Evolutionary conservation across 2,329 filamentous ascomycete genomes (phyloP).

Genomic region (Emmonsiellopsis sp.): DNA sequence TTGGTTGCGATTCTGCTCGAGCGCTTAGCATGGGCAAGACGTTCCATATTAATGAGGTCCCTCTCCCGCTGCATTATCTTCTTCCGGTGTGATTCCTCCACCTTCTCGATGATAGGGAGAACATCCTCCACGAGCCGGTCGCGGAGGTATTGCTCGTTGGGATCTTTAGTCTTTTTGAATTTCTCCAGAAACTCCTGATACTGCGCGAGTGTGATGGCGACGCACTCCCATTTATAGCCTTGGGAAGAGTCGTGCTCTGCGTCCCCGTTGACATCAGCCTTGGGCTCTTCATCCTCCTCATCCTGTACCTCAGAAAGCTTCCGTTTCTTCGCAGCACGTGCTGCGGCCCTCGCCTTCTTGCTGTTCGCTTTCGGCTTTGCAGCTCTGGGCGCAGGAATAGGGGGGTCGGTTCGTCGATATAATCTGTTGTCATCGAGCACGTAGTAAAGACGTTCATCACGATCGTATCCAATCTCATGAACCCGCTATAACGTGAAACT

Average conservation of each 20-base stretch:
- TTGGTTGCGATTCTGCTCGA: slow-evolving; percentile 83
- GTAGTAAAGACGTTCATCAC: slow-evolving; percentile 76
- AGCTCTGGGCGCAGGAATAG: slow-evolving; percentile 45
- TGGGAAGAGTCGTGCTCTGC: slow-evolving; percentile 51
- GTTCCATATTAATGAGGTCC: slow-evolving; percentile 71
- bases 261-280: slow-evolving; percentile 30
- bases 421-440: slow-evolving; percentile 90
- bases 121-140: slow-evolving; percentile 67
- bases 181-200: slow-evolving; percentile 62
- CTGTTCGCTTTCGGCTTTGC: slow-evolving; percentile 56
- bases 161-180: slow-evolving; percentile 67
- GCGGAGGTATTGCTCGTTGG: slow-evolving; percentile 73
- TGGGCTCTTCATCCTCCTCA: slow-evolving; percentile 37
- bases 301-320: slow-evolving; percentile 39
- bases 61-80: slow-evolving; percentile 68
- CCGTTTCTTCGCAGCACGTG: slow-evolving; percentile 63
- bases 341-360: slow-evolving; percentile 54
- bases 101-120: slow-evolving; percentile 73
- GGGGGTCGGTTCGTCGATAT: slow-evolving; percentile 76
- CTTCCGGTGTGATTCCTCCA: slow-evolving; percentile 57
- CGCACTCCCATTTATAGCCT: slow-evolving; percentile 79
- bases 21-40: slow-evolving; percentile 86
- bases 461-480: slow-evolving; percentile 64
- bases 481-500: slow-evolving; percentile 29
- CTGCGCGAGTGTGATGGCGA: slow-evolving; percentile 73